A percentile compares a stretch with the other conserved stretches of the same genome.
Conservation (phyloP, 345 rosid genomes). For the Melastoma malabathricum region DNA sequence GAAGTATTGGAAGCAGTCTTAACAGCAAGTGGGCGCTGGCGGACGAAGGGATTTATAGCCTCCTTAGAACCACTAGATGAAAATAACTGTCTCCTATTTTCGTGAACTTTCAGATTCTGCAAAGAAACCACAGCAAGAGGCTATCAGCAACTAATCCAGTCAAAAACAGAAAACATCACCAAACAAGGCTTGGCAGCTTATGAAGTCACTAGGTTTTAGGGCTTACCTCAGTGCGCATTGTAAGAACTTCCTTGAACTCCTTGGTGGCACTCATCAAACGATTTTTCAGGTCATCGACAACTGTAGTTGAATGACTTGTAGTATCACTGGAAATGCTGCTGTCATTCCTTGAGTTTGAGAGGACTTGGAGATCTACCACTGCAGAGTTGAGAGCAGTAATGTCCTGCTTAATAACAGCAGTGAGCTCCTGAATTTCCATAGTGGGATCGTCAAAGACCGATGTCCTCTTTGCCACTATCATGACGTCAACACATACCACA, state of each 20-base stretch:
- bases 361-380: conserved; percentile 47
- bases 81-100: conserved; percentile 48
- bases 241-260: conserved; percentile 56
- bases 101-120: conserved; percentile 50
- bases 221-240: conserved; percentile 61
- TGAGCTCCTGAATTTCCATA: conserved; percentile 51
- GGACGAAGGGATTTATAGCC: conserved; percentile 44
- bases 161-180: no score
- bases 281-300: conserved; percentile 50
- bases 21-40: conserved; percentile 47
- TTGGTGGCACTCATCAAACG: conserved; percentile 54
- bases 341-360: conserved; percentile 39
- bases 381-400: conserved; percentile 54
- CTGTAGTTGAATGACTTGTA: conserved; percentile 47
- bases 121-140: not conserved
- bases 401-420: conserved; percentile 54
- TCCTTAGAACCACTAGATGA: conserved; percentile 41
- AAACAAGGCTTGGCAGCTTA: no score
- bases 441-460: conserved; percentile 59
- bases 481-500: not conserved
- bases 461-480: conserved; percentile 50
- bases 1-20: conserved; percentile 26
- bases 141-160: not conserved
- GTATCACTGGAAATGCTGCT: conserved; percentile 45
- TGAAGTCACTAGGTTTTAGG: no score